These are phyloP conservation scores for Trypanosoma avium DNA, from an alignment of 208 protist species.

Conservation along the genomic window DNA sequence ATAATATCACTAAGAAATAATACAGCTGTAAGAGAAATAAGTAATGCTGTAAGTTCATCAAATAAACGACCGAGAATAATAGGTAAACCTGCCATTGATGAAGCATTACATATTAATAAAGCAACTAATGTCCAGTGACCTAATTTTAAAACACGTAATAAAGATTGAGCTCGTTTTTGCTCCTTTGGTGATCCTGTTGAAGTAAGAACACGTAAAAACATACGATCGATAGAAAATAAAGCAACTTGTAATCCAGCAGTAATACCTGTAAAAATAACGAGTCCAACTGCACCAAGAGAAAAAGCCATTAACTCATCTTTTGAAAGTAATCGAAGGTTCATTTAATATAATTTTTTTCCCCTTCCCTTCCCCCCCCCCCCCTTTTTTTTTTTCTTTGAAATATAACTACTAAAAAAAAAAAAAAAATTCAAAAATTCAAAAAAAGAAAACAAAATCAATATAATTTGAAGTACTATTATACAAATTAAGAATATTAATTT, in stretches of 20 bases:
- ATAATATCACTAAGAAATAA: constrained; percentile 92
- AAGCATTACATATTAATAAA: constrained; percentile 79
- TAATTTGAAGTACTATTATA: too few species aligned
- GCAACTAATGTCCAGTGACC: constrained; percentile 83
- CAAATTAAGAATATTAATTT: too few species aligned
- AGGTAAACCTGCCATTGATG: constrained; percentile 76
- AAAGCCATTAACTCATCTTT: constrained; percentile 31
- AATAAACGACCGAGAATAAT: constrained; percentile 77
- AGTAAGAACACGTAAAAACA: constrained; percentile 58
- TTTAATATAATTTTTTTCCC: too few species aligned
- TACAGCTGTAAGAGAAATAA: constrained; percentile 81
- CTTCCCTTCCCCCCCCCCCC: not conserved
- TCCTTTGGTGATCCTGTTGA: constrained; percentile 48
- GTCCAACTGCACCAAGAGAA: constrained; percentile 30
- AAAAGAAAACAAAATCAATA: constrained; percentile 6
- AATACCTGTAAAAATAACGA: constrained; percentile 43
- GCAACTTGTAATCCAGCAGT: constrained; percentile 65
- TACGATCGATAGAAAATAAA: constrained; percentile 70
- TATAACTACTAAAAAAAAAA: not conserved
- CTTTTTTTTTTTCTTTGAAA: not conserved
- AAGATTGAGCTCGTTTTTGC: constrained; percentile 30
- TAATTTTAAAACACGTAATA: constrained; percentile 47
- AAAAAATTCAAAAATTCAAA: not conserved
- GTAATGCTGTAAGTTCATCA: constrained; percentile 60
- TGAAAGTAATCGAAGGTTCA: constrained; percentile 16